A percentile compares a stretch with the other conserved stretches of the same genome.
phyloP scores from a whole-genome alignment of 768 basidiomycete genomes.

The Kwoniella dendrophila region DNA sequence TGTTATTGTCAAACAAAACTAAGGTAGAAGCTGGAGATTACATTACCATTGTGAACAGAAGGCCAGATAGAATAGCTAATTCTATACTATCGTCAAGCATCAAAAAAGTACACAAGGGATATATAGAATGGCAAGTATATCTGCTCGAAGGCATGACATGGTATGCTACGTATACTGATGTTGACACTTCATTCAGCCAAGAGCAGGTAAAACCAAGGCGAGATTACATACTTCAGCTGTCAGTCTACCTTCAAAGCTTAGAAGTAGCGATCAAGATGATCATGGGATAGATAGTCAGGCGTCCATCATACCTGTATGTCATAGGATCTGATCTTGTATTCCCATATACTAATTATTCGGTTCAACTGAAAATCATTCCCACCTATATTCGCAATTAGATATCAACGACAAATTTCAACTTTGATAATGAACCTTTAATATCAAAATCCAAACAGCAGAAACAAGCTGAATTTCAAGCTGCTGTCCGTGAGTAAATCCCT shows the following conservation, averaged over 20 bases:
- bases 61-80: no score
- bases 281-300: no score
- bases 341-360: not conserved
- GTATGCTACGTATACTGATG: no score
- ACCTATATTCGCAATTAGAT: not conserved
- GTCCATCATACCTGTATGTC: constrained; percentile 8
- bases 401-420: not conserved
- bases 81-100: no score
- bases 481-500: constrained; percentile 14
- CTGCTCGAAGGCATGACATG: no score
- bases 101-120: no score
- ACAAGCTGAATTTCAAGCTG: constrained; percentile 3
- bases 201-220: constrained; percentile 12
- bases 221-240: constrained; percentile 21
- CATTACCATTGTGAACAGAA: no score
- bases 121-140: not conserved
- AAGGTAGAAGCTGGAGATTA: no score
- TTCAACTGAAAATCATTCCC: not conserved
- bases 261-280: not conserved
- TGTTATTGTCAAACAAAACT: no score
- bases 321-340: no score
- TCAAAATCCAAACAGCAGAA: constrained; percentile 5
- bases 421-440: constrained; percentile 1
- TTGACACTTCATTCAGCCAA: constrained; percentile 11
- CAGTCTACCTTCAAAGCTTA: constrained; percentile 6